Percentiles rank a stretch among this genome's conserved stretches.
Evolutionary conservation across 805 yeast genomes (phyloP).

Genomic region (Candida tallmaniae): DNA sequence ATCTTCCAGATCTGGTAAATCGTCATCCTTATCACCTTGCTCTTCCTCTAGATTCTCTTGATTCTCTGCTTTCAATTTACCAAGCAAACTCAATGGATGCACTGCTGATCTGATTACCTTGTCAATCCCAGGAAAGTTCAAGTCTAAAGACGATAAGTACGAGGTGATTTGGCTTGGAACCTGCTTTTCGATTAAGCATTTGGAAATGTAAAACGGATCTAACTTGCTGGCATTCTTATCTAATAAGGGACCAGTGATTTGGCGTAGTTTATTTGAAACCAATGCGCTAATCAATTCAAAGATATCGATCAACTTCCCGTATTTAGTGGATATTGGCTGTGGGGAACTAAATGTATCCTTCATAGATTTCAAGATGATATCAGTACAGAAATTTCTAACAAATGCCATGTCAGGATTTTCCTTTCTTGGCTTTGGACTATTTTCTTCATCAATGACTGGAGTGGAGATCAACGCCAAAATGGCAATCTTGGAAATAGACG

Average conservation of each 20-base stretch:
- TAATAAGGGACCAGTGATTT: slow-evolving; percentile 39
- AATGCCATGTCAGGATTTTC: slow-evolving; percentile 68
- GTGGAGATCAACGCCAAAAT: slow-evolving; percentile 61
- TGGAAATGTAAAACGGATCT: slow-evolving; percentile 63
- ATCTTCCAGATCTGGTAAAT: slow-evolving; percentile 42
- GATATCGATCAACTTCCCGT: slow-evolving; percentile 51
- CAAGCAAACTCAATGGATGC: slow-evolving; percentile 53
- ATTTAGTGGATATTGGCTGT: slow-evolving; percentile 14
- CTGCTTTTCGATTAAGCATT: slow-evolving; percentile 63
- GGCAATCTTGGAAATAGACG: slow-evolving; percentile 58
- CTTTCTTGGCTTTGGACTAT: slow-evolving; percentile 40
- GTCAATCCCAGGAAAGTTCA: slow-evolving; percentile 66
- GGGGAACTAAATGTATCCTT: slow-evolving; percentile 40
- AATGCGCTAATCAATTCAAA: slow-evolving; percentile 45
- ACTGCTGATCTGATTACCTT: slow-evolving; percentile 55
- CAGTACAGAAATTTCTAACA: slow-evolving; percentile 70
- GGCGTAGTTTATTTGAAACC: slow-evolving; percentile 39
- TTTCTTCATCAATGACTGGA: slow-evolving; percentile 46
- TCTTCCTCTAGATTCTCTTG: slow-evolving; percentile 54
- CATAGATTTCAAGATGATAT: slow-evolving; percentile 58
- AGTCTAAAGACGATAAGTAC: slow-evolving; percentile 62
- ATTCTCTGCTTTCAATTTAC: slow-evolving; percentile 51
- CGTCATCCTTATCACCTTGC: slow-evolving; percentile 50
- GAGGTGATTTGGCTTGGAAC: slow-evolving; percentile 54
- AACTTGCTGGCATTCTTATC: slow-evolving; percentile 46